Evolutionary conservation across 2,329 filamentous ascomycete species (phyloP).

Genomic region (Paecilomyces niveus): DNA sequence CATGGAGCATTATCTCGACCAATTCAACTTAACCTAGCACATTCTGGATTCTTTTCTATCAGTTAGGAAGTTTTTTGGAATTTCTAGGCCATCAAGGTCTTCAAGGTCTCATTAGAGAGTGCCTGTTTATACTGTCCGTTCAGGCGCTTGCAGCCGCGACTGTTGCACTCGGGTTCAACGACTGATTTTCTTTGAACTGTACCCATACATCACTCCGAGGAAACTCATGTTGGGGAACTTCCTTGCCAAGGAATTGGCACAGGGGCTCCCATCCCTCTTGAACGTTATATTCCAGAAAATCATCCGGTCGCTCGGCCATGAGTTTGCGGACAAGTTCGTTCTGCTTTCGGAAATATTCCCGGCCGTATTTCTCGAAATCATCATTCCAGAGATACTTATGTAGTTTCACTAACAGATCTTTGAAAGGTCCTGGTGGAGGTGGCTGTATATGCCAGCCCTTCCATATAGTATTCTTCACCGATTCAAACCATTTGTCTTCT

Average conservation of each 20-base stretch:
- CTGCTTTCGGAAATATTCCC: constrained; percentile 29
- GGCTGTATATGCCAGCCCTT: background rate
- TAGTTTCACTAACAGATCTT: background rate
- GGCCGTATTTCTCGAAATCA: constrained; percentile 39
- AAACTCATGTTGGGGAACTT: constrained; percentile 1
- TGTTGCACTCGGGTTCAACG: no score
- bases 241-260: constrained; percentile 38
- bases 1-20: no score
- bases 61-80: no score
- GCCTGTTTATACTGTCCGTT: no score
- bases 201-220: background rate
- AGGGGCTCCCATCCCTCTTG: constrained; percentile 42
- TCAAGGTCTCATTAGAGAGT: no score
- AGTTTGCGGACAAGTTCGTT: constrained; percentile 38
- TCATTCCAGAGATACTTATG: constrained; percentile 48
- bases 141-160: no score
- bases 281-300: constrained; percentile 39
- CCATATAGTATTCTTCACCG: background rate
- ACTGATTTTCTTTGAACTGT: background rate
- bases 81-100: no score
- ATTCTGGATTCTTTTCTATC: no score
- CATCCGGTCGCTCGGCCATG: constrained; percentile 24
- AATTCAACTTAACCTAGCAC: no score
- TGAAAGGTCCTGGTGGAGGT: background rate
- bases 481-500: constrained; percentile 16